These are phyloP conservation scores for Phialophora chinensis DNA, from an alignment of 2,329 filamentous ascomycete genomes.

Conservation along the genomic window DNA sequence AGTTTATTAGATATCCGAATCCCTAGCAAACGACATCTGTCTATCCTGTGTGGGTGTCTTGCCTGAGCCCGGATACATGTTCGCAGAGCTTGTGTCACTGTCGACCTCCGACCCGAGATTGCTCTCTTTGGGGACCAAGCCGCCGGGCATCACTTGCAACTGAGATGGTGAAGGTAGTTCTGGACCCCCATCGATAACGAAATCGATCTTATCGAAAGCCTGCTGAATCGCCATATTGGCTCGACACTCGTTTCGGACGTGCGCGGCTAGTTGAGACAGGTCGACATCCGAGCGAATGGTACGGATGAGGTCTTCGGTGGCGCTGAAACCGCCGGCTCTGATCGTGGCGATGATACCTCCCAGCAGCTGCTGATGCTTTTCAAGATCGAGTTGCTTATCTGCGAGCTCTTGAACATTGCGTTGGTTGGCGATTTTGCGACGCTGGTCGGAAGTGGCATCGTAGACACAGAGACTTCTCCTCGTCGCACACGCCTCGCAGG, in stretches of 20 bases:
- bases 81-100: constrained; percentile 17
- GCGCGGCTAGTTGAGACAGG: constrained; percentile 38
- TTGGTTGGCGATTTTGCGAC: constrained; percentile 39
- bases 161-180: constrained; percentile 38
- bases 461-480: constrained; percentile 37
- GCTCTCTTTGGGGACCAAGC: background rate
- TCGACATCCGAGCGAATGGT: constrained; percentile 36
- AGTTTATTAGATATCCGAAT: background rate
- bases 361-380: constrained; percentile 35
- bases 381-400: constrained; percentile 32
- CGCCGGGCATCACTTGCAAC: constrained; percentile 16
- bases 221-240: constrained; percentile 34
- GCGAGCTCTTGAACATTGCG: constrained; percentile 38
- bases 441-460: constrained; percentile 38
- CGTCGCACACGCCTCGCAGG: constrained; percentile 37
- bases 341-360: constrained; percentile 39
- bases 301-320: constrained; percentile 32
- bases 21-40: background rate
- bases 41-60: background rate
- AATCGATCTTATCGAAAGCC: constrained; percentile 36
- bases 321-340: constrained; percentile 31
- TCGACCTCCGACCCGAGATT: constrained; percentile 6
- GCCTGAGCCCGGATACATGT: constrained; percentile 2
- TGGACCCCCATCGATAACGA: constrained; percentile 32
- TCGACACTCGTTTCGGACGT: constrained; percentile 39